Evolutionary conservation across 2,329 filamentous ascomycete species (phyloP), one percentile per base, ranked within the genome.

Genomic region (Penicillium olsonii): DNA sequence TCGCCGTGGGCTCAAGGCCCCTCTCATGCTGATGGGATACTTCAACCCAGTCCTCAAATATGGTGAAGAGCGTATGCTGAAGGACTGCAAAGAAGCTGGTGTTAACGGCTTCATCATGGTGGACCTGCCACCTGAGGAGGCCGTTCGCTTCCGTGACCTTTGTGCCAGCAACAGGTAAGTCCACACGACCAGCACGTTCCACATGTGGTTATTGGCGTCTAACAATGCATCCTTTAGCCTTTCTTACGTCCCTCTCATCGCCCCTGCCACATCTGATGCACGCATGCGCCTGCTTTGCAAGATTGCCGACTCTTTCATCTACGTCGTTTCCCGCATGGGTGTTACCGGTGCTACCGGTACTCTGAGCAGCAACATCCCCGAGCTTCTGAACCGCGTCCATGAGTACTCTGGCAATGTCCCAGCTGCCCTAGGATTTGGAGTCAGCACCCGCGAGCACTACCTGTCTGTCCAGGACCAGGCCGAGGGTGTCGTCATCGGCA

Each of bases 271-370:
- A 2, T 96, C 91, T 6, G 91, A 96, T 62, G 80, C 84, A 57
- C 88, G 94, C 65, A 96, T 99, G 92, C 92, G 89, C 75, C 82
- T 96, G 34, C 86, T 99, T 11, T 99, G 94, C 82, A 85, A 90
- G 70, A 92, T 99, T 56, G 94, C 94, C 66, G 92, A 97, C 74
- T 96, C 92, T 3, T 99, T 97, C 78, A 95, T 99, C 75, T 99
- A 99, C 70, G 92, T 99, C 54, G 94, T 99, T 48, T 97, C 92
- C 20, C 83, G 92, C 62, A 95, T 96, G 87, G 94, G 94, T 62
- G 92, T 97, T 48, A 99, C 94, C 9, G 94, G 94, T 62, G 94
- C 91, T 12, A 87, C 85, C 1, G 92, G 92, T 27, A 85, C 84
- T 20, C 76, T 99, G 64, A 96, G 90, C 71, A 80, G 85, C 37